phyloP scores from a whole-genome alignment of 1,284 basidiomycete species.

The Cryptococcus depauperatus region DNA sequence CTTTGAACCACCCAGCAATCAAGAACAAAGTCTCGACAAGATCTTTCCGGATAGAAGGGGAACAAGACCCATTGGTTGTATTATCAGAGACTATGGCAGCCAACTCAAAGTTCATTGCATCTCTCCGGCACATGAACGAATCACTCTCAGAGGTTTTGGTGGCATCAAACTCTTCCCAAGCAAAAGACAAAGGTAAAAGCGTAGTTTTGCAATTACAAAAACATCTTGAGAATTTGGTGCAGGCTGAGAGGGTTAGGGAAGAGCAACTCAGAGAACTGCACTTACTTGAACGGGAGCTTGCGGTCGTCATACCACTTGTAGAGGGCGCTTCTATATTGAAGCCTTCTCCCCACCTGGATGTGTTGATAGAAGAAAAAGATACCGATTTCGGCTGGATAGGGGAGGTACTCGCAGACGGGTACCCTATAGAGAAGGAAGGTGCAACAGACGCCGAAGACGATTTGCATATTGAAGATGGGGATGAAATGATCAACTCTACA shows the following conservation, averaged over 20 bases:
- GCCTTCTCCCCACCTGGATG: neutral
- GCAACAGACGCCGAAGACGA: neutral
- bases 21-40: neutral
- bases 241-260: slow-evolving; percentile 8
- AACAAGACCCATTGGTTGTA: slow-evolving; percentile 6
- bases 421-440: neutral
- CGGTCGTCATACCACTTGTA: neutral
- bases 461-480: neutral
- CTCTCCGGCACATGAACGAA: slow-evolving; percentile 1
- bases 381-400: neutral
- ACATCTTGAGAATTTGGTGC: slow-evolving; percentile 9
- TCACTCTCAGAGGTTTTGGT: neutral
- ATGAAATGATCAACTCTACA: neutral
- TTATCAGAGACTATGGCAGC: slow-evolving; percentile 7
- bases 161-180: neutral
- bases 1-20: neutral
- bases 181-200: neutral
- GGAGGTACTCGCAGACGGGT: neutral
- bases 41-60: no score
- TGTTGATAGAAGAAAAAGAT: slow-evolving; percentile 1
- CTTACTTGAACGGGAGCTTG: slow-evolving; percentile 1
- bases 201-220: slow-evolving; percentile 2
- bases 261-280: slow-evolving; percentile 8
- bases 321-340: no score
- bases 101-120: slow-evolving; percentile 5